Conservation (phyloP, 768 basidiomycete genomes). For the Tylopilus intermedius region DNA sequence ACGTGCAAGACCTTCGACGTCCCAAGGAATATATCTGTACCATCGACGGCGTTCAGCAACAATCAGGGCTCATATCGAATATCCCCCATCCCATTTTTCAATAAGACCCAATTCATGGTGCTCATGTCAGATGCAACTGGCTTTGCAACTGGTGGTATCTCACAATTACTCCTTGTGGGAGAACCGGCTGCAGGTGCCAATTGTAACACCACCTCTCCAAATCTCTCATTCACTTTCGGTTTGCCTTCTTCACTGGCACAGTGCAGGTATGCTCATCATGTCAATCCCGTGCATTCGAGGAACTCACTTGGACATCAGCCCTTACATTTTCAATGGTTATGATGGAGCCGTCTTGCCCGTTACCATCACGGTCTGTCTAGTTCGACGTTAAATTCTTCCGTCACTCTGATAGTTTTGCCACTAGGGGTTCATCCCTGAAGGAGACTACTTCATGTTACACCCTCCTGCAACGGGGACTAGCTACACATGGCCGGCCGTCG, state of each 20-base stretch:
- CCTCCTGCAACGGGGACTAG: conserved; percentile 34
- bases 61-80: conserved; percentile 50
- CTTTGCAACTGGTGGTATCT: conserved; percentile 61
- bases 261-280: conserved; percentile 45
- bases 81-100: conserved; percentile 38
- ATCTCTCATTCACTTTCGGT: conserved; percentile 43
- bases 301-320: conserved; percentile 29
- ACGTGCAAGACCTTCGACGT: conserved; percentile 45
- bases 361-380: conserved; percentile 44
- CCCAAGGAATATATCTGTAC: conserved; percentile 52
- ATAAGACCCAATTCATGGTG: conserved; percentile 41
- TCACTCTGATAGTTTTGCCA: background rate
- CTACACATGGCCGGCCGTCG: conserved; percentile 53
- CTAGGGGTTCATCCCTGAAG: conserved; percentile 62
- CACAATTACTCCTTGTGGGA: conserved; percentile 45
- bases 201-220: conserved; percentile 49
- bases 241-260: conserved; percentile 53
- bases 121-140: conserved; percentile 72
- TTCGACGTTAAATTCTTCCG: background rate
- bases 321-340: conserved; percentile 45
- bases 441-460: conserved; percentile 43
- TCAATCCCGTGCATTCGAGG: background rate
- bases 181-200: conserved; percentile 34
- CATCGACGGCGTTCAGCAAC: conserved; percentile 48
- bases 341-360: conserved; percentile 46